Evolutionary conservation across 1,139 yeast species (phyloP).

Genomic region (Taphrina wiesneri): DNA sequence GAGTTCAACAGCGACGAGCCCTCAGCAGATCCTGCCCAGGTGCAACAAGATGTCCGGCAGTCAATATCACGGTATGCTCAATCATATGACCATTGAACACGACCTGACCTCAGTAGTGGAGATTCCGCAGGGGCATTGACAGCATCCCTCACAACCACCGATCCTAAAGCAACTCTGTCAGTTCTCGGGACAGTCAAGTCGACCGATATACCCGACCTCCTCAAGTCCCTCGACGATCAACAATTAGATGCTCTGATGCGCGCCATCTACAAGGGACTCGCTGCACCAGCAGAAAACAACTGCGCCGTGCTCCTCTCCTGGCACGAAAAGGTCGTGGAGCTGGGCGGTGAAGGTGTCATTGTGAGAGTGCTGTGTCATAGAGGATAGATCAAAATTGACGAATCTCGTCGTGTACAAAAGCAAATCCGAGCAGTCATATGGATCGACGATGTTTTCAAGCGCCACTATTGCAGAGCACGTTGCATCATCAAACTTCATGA

Average conservation of each 20-base stretch:
- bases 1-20: conserved; percentile 2
- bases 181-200: conserved; percentile 73
- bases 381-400: conserved; percentile 6
- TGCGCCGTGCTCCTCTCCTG: conserved; percentile 85
- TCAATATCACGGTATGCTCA: conserved; percentile 17
- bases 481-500: no score
- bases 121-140: conserved; percentile 24
- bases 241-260: conserved; percentile 80
- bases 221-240: conserved; percentile 59
- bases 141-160: conserved; percentile 17
- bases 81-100: neutral
- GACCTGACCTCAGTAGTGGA: neutral
- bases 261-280: conserved; percentile 84
- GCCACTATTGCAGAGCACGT: no score
- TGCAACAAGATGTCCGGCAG: conserved; percentile 27
- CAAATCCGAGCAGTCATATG: neutral
- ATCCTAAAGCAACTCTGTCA: conserved; percentile 50
- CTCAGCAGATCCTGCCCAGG: conserved; percentile 23
- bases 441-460: no score
- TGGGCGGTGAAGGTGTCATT: conserved; percentile 33
- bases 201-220: conserved; percentile 64
- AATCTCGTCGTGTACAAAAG: neutral
- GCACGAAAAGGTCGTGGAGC: conserved; percentile 66
- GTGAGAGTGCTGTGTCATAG: conserved; percentile 26
- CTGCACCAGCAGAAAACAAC: conserved; percentile 69